Percentiles rank a stretch among this genome's conserved stretches.
These are phyloP conservation scores for Crithidia acanthocephali DNA, from an alignment of 208 protist genomes.

Conservation along the genomic window DNA sequence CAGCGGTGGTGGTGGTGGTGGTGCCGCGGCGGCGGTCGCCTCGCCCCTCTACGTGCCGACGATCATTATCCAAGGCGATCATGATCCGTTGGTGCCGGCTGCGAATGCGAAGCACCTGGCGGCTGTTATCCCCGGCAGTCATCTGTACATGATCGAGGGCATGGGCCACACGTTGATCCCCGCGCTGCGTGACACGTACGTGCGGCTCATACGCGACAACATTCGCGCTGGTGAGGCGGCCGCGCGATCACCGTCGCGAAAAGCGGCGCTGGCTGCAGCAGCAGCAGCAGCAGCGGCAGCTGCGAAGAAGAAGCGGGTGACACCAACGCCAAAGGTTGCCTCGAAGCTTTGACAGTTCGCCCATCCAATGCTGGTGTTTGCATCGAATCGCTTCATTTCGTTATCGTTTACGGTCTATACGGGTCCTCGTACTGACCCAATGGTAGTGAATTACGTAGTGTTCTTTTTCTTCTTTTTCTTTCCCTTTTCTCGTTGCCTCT, in stretches of 20 bases:
- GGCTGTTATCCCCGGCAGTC: slow-evolving; percentile 46
- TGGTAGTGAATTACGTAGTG: no score
- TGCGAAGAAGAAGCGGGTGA: not conserved
- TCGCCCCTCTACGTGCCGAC: slow-evolving; percentile 53
- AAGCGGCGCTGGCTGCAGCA: slow-evolving; percentile 8
- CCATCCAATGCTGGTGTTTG: no score
- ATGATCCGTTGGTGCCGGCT: slow-evolving; percentile 57
- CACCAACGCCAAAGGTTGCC: not conserved
- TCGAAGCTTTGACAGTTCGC: slow-evolving; percentile 31
- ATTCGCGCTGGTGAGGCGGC: slow-evolving; percentile 32
- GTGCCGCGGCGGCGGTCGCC: not conserved
- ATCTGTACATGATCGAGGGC: slow-evolving; percentile 44
- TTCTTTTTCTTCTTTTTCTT: no score
- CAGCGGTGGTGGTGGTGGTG: not conserved
- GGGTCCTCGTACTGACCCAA: no score
- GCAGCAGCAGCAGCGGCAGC: slow-evolving; percentile 18
- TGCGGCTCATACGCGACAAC: slow-evolving; percentile 34
- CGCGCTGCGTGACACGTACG: slow-evolving; percentile 22
- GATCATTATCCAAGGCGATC: slow-evolving; percentile 72
- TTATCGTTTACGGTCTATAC: no score
- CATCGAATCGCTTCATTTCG: no score
- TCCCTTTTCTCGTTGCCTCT: no score
- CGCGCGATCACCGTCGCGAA: not conserved
- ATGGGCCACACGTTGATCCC: slow-evolving; percentile 76
- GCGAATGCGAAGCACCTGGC: slow-evolving; percentile 51